A percentile compares a stretch with the other conserved stretches of the same genome.
phyloP scores from a whole-genome alignment of 2,329 filamentous ascomycete genomes.

The Botrytis porri region DNA sequence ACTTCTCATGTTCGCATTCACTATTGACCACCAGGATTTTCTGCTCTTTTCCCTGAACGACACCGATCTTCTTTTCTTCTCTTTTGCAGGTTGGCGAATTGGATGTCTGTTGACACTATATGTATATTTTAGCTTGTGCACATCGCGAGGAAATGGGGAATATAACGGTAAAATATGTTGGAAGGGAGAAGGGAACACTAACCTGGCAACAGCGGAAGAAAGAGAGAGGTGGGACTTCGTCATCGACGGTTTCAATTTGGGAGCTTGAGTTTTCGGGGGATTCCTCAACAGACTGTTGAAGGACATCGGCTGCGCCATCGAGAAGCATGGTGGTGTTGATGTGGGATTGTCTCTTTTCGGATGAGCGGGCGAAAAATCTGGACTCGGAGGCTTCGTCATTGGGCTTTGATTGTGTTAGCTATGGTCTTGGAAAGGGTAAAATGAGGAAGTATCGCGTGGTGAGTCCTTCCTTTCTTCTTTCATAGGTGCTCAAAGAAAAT shows the following conservation, averaged over 20 bases:
- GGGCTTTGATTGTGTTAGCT: neutral
- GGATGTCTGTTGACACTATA: neutral
- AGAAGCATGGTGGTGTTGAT: neutral
- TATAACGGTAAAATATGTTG: too few relatives aligned
- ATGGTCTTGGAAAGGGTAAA: neutral
- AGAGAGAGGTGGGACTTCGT: neutral
- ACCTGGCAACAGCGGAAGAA: slow-evolving; percentile 13
- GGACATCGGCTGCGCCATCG: neutral
- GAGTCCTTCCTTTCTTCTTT: too few relatives aligned
- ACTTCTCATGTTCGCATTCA: neutral
- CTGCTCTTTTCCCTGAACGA: neutral
- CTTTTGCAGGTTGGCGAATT: neutral
- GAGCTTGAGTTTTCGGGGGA: too few relatives aligned
- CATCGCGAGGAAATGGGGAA: neutral
- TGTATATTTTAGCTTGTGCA: neutral
- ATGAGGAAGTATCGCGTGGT: too few relatives aligned
- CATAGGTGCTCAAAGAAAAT: neutral
- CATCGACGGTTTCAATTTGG: neutral
- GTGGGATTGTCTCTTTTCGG: neutral
- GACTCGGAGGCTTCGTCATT: slow-evolving; percentile 9
- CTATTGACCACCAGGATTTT: neutral
- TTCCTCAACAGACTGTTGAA: neutral
- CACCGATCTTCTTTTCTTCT: neutral
- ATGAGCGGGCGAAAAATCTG: neutral
- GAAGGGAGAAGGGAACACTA: neutral